These are phyloP conservation scores for Ochromonadaceae sp. DNA, from an alignment of 352 stramenopile species.

Conservation along the genomic window DNA sequence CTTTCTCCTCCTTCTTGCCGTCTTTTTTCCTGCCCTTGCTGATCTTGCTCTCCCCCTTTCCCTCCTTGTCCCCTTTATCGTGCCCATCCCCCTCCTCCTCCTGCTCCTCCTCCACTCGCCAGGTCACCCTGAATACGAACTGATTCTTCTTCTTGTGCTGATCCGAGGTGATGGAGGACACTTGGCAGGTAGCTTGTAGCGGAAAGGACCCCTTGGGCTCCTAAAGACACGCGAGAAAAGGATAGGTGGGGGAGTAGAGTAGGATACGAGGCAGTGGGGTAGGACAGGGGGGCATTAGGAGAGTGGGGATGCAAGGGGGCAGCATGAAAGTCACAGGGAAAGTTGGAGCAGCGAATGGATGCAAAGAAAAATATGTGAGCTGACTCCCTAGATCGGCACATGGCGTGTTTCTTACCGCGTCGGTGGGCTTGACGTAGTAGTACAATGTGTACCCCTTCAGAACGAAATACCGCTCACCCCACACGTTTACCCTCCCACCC, in stretches of 20 bases:
- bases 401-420: slow-evolving; percentile 10
- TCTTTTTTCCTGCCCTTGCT: neutral
- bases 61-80: neutral
- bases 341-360: slow-evolving; percentile 12
- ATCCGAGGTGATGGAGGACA: slow-evolving; percentile 2
- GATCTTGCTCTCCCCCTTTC: neutral
- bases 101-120: neutral
- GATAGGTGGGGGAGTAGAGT: too few relatives aligned
- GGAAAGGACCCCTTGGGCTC: slow-evolving; percentile 1
- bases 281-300: too few relatives aligned
- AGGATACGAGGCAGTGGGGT: too few relatives aligned
- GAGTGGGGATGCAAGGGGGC: slow-evolving; percentile 3
- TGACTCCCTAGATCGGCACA: too few relatives aligned
- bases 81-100: neutral
- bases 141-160: neutral
- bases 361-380: too few relatives aligned
- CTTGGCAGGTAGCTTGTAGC: neutral
- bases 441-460: slow-evolving; percentile 12
- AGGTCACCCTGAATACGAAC: slow-evolving; percentile 7
- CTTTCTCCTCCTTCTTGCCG: neutral
- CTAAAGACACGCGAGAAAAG: slow-evolving; percentile 18
- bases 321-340: neutral
- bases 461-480: slow-evolving; percentile 21
- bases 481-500: slow-evolving; percentile 6
- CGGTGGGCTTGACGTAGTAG: slow-evolving; percentile 17